Base-by-base conservation (phyloP, 1,284 basidiomycete genomes). In the Ustilago sp. region DNA sequence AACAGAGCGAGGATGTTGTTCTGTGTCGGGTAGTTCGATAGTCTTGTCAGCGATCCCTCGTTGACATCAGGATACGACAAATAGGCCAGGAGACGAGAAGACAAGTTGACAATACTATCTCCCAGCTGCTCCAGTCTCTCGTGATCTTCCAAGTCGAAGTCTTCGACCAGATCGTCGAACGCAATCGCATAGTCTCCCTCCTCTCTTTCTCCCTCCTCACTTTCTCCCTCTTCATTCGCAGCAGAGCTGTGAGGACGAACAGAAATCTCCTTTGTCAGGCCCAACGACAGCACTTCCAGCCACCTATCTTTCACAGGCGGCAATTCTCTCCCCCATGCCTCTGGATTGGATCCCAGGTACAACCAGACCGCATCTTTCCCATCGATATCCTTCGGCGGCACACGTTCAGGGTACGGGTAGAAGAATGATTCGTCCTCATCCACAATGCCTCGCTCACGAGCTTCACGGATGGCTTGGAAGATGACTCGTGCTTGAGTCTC, bases 41-140 rank as follows among this genome's bases (percentile, higher is more conserved):
- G 53, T 23, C 72, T 34, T 11, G 64, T 72, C 28, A 78, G 47
- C 4, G 72, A 63, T 5, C 76, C 72, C 48, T 78, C 72, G 66
- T 78, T 74, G 45, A 78, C 62, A 41, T 78, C 76, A 8, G 76
- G 76, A 23, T 63, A 78, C 4, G 64, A 61, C 5, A 66, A 52
- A 41, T 78, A 78, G 1, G 76, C 76, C 0, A 78, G 57, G 41
- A 78, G 68, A 0, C 76, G 61, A 1, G 76, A 71, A 19, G 69
- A 73, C 76, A 78, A 74, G 60, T 78, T 78, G 61, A 78, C 76
- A 43, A 78, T 74, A 31, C 72, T 74, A 36, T 78, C 76, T 23
- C 76, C 76, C 9, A 78, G 63, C 48, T 78, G 76, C 32, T 78
- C 76, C 28, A 78, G 43, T 15, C 76, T 54, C 43, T 78, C 76